Percentiles rank a stretch among this genome's conserved stretches.
These are phyloP conservation scores for Odonthalia washingtoniensis DNA, from an alignment of 31 red algal species.

Conservation along the genomic window DNA sequence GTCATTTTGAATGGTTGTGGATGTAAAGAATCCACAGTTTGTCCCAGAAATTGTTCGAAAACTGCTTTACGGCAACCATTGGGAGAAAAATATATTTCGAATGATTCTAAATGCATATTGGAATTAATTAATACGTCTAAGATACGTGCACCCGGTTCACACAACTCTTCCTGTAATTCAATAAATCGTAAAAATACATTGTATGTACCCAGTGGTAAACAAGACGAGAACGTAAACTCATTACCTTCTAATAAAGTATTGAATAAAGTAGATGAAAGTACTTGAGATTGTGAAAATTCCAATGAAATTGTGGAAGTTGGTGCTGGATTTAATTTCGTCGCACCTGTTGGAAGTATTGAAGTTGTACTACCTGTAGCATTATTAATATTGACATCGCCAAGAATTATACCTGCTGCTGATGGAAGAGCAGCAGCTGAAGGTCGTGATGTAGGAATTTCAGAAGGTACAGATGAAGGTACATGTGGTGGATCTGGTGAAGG, in stretches of 20 bases:
- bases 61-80: constrained; percentile 3
- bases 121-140: constrained; percentile 50
- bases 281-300: too few relatives aligned
- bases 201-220: constrained; percentile 50
- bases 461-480: not conserved
- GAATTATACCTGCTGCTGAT: too few relatives aligned
- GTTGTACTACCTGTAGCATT: not conserved
- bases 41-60: constrained; percentile 6
- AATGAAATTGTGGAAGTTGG: too few relatives aligned
- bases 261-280: too few relatives aligned
- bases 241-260: constrained; percentile 8
- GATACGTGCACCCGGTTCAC: constrained; percentile 50
- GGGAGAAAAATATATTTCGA: constrained; percentile 44
- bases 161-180: constrained; percentile 13
- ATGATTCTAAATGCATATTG: constrained; percentile 32
- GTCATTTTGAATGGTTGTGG: constrained; percentile 30
- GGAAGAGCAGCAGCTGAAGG: too few relatives aligned
- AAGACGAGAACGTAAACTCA: constrained; percentile 28
- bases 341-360: not conserved
- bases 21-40: constrained; percentile 34
- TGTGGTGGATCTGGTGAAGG: not conserved
- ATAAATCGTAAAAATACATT: constrained; percentile 48
- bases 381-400: too few relatives aligned
- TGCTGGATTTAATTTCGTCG: too few relatives aligned
- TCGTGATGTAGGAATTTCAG: not conserved